Conservation (phyloP, 257 asterid genomes). For the Forsythia suspensa region DNA sequence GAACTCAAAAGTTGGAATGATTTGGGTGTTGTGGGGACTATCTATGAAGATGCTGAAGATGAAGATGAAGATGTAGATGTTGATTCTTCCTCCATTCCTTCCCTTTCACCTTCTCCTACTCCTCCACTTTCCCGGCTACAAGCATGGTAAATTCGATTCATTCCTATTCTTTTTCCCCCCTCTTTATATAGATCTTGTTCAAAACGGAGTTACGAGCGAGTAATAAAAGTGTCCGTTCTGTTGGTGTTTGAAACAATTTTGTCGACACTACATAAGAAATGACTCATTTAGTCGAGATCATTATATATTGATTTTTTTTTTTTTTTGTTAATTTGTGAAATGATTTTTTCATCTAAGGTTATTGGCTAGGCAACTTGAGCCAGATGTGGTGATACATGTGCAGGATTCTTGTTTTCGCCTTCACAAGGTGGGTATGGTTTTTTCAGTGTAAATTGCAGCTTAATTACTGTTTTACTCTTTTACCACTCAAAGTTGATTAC, state of each 20-base stretch:
- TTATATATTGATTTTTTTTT: no score
- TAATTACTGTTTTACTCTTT: not conserved
- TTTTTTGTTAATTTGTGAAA: not conserved
- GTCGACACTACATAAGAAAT: no score
- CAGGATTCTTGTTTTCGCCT: constrained; percentile 34
- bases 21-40: constrained; percentile 43
- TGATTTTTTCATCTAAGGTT: constrained; percentile 23
- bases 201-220: not conserved
- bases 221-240: not conserved
- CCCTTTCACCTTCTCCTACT: constrained; percentile 27
- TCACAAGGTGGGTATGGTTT: constrained; percentile 31
- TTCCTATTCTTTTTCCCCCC: not conserved
- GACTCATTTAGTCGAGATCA: no score
- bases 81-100: constrained; percentile 26
- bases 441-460: not conserved
- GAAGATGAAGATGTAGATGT: constrained; percentile 31
- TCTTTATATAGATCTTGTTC: not conserved
- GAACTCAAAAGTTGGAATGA: constrained; percentile 27
- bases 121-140: constrained; percentile 24
- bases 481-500: not conserved
- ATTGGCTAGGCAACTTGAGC: constrained; percentile 27
- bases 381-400: constrained; percentile 45
- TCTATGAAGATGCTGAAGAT: constrained; percentile 26
- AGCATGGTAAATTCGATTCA: constrained; percentile 26
- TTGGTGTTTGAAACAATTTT: not conserved